Base-by-base conservation (phyloP, 2,329 filamentous ascomycete genomes). In the Talaromyces sp. region DNA sequence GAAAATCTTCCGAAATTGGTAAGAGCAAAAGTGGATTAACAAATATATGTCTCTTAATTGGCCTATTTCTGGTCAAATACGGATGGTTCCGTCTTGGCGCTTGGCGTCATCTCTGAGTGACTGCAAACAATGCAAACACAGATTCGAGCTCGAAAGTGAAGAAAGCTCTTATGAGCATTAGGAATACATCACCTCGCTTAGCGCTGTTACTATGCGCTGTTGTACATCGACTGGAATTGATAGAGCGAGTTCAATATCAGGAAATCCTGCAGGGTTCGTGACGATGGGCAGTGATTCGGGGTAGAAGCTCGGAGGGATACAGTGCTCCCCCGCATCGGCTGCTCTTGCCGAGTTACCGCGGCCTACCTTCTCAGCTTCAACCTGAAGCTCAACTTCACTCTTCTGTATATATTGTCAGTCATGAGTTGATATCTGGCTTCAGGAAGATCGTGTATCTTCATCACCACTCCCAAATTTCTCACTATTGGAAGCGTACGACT, bases 291-390 rank as follows among this genome's bases (percentile, higher is more conserved):
- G 50, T 11, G n/a, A 13, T 35, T 3, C 14, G 50, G 33, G 52
- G 41, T 24, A 37, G 31, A 5, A 39, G 22, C 33, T 24, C 33
- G 60, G 59, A 24, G 31, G 22, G 22, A 37, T 33, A 24, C 24
- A 33, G 31, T 61, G 35, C 24, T n/a, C 39, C 27, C 60, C 60
- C 60, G 60, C 60, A 50, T 61, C 59, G 31, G 59, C 31, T 50
- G 47, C 6, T 24, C 31, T 37, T 56, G 52, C 52, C 52, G 47
- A 41, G 60, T 31, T 62, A 14, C 47, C 47, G 47, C 37, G 33
- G 60, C 47, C 60, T 37, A 27, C 9, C 19, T 48, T 22, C 58
- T 22, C 22, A 60, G 24, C 56, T 31, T 13, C 39, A 47, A 45
- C 24, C 58, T 39, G 24, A 19, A 60, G 27, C 31, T 52, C 22